Base-by-base conservation (phyloP, 225 moss, liverwort and hornwort genomes). In the Rhytidiadelphus loreus region DNA sequence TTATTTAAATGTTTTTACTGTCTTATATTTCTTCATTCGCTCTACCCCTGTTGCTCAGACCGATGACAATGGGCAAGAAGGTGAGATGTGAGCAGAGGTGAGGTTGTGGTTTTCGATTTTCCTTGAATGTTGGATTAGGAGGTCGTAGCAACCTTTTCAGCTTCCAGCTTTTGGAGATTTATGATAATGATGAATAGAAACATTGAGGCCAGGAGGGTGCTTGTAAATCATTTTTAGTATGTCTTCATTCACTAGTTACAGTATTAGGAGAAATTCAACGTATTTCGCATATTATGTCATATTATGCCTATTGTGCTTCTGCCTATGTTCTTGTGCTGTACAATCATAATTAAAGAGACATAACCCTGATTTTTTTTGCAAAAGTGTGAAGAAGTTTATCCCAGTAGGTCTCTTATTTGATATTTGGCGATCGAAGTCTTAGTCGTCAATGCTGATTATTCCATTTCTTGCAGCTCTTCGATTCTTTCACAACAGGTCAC, bases 391-490 rank as follows among this genome's bases (percentile, higher is more conserved):
- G 58, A 70, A 41, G 53, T 50, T 86, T 72, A 63, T 72, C 29
- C 43, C 48, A 35, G 65, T 58, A 24, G 55, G 48, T 69, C 81
- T 46, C 39, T 52, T 78, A 5, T 57, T 48, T 73, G 44, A 23
- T 66, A 79, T 83, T 55, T n/a, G 37, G 61, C 41, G 55, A 66
- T 86, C n/a, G 35, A 75, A 29, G 80, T 65, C 63, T 21, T 65
- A 22, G 60, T 68, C 62, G 81, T 76, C 59, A 13, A 77, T 88
- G 73, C 77, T 91, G 43, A 88, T 90, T 55, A 53, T 87, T 81
- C 70, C 65, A 85, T 87, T 89, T 88, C 57, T 88, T 89, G 93
- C 91, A 94, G 94, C 88, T 94, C 83, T 94, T 89, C 85, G 90
- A 88, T 79, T 66, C 82, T 89, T 91, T 93, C 84, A 90, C 89